A percentile compares a stretch with the other conserved stretches of the same genome.
These are phyloP conservation scores for Rhizopogon sp. DNA, from an alignment of 768 basidiomycete species.

Conservation along the genomic window DNA sequence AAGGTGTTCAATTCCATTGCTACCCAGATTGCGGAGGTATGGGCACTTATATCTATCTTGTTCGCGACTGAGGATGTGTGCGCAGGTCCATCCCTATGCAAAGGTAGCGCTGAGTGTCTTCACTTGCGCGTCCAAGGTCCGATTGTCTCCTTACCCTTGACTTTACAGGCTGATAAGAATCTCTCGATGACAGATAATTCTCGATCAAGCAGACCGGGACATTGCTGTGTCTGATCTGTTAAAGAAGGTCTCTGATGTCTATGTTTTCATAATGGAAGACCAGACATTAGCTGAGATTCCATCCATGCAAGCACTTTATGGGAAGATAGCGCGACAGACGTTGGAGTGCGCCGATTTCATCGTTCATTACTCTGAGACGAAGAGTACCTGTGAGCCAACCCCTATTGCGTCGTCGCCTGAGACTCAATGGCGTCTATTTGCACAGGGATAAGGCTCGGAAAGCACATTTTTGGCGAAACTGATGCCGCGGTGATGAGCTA, in stretches of 20 bases:
- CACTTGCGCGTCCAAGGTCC: neutral
- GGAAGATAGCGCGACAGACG: neutral
- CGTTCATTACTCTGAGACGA: slow-evolving; percentile 1
- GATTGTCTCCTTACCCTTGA: neutral
- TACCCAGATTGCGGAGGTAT: neutral
- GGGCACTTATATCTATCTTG: too few species aligned
- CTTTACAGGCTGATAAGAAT: neutral
- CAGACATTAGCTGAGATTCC: neutral
- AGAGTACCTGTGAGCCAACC: slow-evolving; percentile 3
- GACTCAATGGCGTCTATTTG: neutral
- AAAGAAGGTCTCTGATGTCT: neutral
- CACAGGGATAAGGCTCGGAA: neutral
- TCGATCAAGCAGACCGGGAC: neutral
- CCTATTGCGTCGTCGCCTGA: neutral
- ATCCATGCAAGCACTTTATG: neutral
- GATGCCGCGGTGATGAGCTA: neutral
- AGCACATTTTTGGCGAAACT: neutral
- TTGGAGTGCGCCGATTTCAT: slow-evolving; percentile 5
- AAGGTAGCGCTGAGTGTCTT: neutral
- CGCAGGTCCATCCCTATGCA: slow-evolving; percentile 1
- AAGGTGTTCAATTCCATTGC: neutral
- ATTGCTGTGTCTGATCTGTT: neutral
- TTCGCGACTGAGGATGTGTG: neutral
- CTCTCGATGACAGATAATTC: neutral
- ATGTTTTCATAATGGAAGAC: slow-evolving; percentile 1